Evolutionary conservation across 257 asterid species (phyloP).

Genomic region (Solanum microdontum): DNA sequence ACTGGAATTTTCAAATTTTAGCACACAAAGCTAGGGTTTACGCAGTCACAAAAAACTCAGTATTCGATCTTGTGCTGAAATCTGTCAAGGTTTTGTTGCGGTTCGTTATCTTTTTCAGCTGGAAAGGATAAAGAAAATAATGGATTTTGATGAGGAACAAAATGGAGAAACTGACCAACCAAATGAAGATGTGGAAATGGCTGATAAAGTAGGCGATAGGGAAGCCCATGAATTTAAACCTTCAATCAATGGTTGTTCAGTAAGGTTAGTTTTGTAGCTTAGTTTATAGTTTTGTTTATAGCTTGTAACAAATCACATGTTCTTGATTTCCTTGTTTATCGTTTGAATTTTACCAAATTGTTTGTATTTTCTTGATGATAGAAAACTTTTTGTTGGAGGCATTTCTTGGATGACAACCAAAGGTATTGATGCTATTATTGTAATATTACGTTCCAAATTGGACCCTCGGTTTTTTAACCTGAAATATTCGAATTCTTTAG

Average conservation of each 20-base stretch:
- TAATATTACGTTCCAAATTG: background rate
- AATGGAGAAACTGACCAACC: too few species aligned
- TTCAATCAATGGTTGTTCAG: conserved; percentile 54
- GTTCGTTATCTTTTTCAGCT: too few species aligned
- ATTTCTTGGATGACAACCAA: conserved; percentile 97
- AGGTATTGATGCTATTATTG: conserved; percentile 35
- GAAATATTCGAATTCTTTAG: background rate
- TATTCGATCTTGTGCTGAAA: background rate
- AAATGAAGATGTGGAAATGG: background rate
- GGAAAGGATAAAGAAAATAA: too few species aligned
- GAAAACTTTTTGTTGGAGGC: conserved; percentile 97
- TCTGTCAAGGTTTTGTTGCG: background rate
- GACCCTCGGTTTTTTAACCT: background rate
- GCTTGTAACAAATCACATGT: conserved; percentile 5
- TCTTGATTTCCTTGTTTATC: conserved; percentile 12
- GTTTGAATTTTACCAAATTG: background rate
- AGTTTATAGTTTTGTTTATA: conserved; percentile 6
- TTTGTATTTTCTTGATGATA: conserved; percentile 14
- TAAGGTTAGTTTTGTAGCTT: conserved; percentile 82
- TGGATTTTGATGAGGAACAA: too few species aligned
- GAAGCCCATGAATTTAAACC: conserved; percentile 39
- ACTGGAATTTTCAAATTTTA: background rate
- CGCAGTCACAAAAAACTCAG: background rate
- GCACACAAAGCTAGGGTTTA: background rate
- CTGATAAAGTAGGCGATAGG: background rate